These are phyloP conservation scores for Leishmania tarentolae DNA, from an alignment of 208 protist species.

Conservation along the genomic window DNA sequence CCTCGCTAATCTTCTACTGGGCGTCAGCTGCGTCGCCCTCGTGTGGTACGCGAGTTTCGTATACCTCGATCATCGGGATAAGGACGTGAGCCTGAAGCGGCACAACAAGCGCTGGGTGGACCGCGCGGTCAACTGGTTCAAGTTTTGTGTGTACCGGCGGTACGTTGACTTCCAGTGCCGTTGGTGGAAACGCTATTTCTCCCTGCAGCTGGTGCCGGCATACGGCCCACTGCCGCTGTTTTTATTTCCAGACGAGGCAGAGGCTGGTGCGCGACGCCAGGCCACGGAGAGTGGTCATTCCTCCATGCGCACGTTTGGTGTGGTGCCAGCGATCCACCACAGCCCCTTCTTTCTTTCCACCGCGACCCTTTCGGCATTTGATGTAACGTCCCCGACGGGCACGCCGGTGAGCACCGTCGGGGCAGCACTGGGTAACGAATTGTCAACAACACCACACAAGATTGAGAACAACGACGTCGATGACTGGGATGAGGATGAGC, in stretches of 20 bases:
- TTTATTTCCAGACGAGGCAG: constrained; percentile 18
- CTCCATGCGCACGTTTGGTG: not conserved
- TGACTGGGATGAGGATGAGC: constrained; percentile 37
- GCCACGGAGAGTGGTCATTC: not conserved
- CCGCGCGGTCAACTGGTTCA: constrained; percentile 33
- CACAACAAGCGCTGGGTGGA: constrained; percentile 32
- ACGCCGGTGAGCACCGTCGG: not conserved
- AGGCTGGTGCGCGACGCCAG: not conserved
- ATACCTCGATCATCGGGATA: constrained; percentile 33
- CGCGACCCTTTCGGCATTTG: not conserved
- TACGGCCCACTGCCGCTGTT: constrained; percentile 47
- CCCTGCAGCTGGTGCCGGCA: constrained; percentile 36
- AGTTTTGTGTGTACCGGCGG: constrained; percentile 27
- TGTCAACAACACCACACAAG: not conserved
- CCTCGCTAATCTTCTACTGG: constrained; percentile 4
- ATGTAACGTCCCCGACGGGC: not conserved
- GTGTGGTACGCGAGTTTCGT: constrained; percentile 29
- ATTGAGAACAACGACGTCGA: not conserved
- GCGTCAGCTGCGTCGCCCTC: not conserved
- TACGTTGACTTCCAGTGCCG: constrained; percentile 30
- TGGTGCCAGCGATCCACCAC: not conserved
- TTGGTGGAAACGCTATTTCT: constrained; percentile 38
- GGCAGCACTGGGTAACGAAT: not conserved
- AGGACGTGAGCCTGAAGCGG: constrained; percentile 28
- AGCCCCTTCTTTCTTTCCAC: constrained; percentile 10